Conservation (phyloP, 129 eudicot species). For the Tanacetum coccineum region DNA sequence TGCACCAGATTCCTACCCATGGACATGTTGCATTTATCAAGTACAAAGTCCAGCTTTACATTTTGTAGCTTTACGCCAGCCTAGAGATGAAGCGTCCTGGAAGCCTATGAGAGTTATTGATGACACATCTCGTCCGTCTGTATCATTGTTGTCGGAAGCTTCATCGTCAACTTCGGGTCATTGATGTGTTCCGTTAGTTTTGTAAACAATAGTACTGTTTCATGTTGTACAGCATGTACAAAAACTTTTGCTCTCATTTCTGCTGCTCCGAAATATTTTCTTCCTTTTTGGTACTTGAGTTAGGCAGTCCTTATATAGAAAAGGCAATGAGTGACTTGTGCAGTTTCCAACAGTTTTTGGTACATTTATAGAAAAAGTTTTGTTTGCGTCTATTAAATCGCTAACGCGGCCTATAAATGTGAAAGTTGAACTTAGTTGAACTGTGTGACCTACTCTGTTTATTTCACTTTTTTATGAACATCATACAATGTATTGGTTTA, state of each 20-base stretch:
- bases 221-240: conserved; percentile 13
- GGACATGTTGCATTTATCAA: conserved; percentile 93
- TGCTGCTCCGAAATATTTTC: neutral
- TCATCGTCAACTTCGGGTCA: conserved; percentile 21
- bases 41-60: conserved; percentile 83
- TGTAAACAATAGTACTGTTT: neutral
- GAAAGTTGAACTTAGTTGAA: too few species aligned
- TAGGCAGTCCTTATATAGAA: neutral
- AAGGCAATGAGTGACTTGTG: neutral
- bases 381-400: neutral
- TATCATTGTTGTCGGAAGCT: conserved; percentile 24
- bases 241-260: neutral
- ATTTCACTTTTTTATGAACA: too few species aligned
- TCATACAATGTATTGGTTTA: too few species aligned
- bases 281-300: conserved; percentile 13
- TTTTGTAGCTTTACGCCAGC: conserved; percentile 78
- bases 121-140: conserved; percentile 20
- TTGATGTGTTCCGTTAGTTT: conserved; percentile 4
- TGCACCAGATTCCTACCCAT: conserved; percentile 90
- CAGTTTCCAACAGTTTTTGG: neutral
- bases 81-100: conserved; percentile 68
- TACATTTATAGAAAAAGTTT: neutral
- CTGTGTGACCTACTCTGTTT: too few species aligned
- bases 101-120: conserved; percentile 71
- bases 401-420: too few species aligned